Base-by-base conservation (phyloP, 306 rosid species). In the Pachyrhizus erosus region DNA sequence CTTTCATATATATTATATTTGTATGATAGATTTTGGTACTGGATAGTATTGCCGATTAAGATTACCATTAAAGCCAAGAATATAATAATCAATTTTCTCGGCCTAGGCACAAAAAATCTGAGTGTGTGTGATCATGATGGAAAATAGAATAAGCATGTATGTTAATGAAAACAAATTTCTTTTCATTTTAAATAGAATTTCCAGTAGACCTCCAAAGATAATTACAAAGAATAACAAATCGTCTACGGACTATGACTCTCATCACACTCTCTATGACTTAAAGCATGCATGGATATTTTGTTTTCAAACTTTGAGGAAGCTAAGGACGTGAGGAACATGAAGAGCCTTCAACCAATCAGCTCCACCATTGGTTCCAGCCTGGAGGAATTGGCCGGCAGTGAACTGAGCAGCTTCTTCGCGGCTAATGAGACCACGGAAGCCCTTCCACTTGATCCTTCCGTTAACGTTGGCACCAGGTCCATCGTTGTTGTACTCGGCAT, bases 371-470 rank as follows among this genome's bases (percentile, higher is more conserved):
- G 61, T 6, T 57, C 82, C 79, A 69, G 75, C 74, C 48, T 55
- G 20, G 1, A 91, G 55, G 62, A 83, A 84, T 6, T 26, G 0
- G 0, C 29, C 87, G 9, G 81, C 82, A 0, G 93, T 94, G 88
- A 84, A 94, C 2, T 54, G 57, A 0, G 3, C 9, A 26, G 92
- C 95, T 11, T 91, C 90, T 0, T 71, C 74, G 81, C 70, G 83
- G 45, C 71, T 65, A 0, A 90, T 90, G 15, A 68, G 0, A 0
- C 83, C 89, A 0, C 23, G 87, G 61, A 76, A 86, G 5, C 91
- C 88, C 51, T 24, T 80, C 98, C 98, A 93, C 48, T 51, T 90
- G 7, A 90, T 82, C 23, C 98, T 90, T 17, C 54, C 14, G 0
- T 14, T 2, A 2, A 82, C 48, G 10, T 2, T 26, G 5, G 94